Evolutionary conservation across 345 rosid species (phyloP), one percentile per base, ranked within the genome.

Genomic region (Lagerstroemia speciosa): DNA sequence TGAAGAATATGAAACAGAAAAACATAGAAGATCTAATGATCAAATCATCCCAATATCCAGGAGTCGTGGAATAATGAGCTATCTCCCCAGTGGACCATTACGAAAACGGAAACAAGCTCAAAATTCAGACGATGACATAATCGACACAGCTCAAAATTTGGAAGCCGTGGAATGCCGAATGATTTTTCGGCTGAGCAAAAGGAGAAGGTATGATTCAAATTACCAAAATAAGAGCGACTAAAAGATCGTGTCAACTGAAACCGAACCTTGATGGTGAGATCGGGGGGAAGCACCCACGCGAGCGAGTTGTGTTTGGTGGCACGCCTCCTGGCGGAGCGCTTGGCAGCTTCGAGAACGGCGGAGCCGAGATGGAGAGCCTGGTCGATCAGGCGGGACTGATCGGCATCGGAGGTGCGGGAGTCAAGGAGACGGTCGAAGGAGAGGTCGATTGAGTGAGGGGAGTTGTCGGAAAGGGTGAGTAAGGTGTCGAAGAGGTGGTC

Each of bases 251-350:
- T 19, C 8, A 48, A 33, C 26, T 19, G 43, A 24, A 26, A 20
- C 48, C 6, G 64, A 30, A 92, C 96, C 81, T 87, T 87, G 75
- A 87, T 72, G 66, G 96, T 89, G 69, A 92, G 94, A 75, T 92
- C 94, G 19, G 87, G 78, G 71, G 94, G 94, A 24, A 92, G 85
- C 46, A 78, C 77, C 98, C 98, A 92, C 29, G 86, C 66, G 20
- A 73, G 50, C 67, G 83, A 84, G 72, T 92, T 92, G 74, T 88
- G 92, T 63, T 62, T 38, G 69, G 88, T 58, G 72, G 94, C 95
- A 64, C 89, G 94, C 33, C 81, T 86, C 15, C 94, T 74, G 62
- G 87, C 74, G 37, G 92, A 88, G 31, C 84, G 88, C 36, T 83
- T 85, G 55, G 85, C 88, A 16, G 92, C 84, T 64, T 84, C 80